phyloP scores from a whole-genome alignment of 2,329 filamentous ascomycete genomes.

The Calonectria fujianensis region DNA sequence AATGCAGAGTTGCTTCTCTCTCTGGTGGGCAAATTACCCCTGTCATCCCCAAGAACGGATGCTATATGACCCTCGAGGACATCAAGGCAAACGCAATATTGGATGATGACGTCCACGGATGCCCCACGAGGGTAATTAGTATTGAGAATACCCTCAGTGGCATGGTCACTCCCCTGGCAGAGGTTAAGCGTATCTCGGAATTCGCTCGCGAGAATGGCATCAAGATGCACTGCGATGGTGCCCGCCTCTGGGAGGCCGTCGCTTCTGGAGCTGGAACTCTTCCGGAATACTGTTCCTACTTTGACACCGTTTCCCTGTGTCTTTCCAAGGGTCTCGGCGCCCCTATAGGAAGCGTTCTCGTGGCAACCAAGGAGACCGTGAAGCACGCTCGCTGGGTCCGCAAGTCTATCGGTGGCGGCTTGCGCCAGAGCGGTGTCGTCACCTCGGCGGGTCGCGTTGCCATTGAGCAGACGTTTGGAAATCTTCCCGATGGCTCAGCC shows the following conservation, averaged over 20 bases:
- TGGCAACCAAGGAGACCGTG: conserved; percentile 67
- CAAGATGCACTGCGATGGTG: conserved; percentile 86
- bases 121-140: conserved; percentile 87
- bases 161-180: conserved; percentile 84
- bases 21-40: conserved; percentile 82
- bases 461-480: conserved; percentile 70
- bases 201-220: conserved; percentile 81
- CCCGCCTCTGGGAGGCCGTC: conserved; percentile 88
- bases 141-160: conserved; percentile 92
- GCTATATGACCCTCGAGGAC: conserved; percentile 86
- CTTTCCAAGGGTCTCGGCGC: conserved; percentile 90
- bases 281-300: conserved; percentile 79
- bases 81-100: conserved; percentile 79
- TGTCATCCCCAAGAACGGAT: conserved; percentile 81
- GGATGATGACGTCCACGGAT: conserved; percentile 83
- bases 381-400: conserved; percentile 68
- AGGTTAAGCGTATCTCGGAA: conserved; percentile 80
- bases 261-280: conserved; percentile 81
- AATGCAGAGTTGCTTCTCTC: conserved; percentile 78
- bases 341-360: conserved; percentile 85
- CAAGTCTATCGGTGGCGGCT: conserved; percentile 85
- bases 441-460: conserved; percentile 83
- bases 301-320: conserved; percentile 85
- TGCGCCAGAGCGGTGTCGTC: conserved; percentile 83
- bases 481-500: conserved; percentile 62